These are phyloP conservation scores for Phytophthora aleatoria DNA, from an alignment of 352 stramenopile species.

Conservation along the genomic window DNA sequence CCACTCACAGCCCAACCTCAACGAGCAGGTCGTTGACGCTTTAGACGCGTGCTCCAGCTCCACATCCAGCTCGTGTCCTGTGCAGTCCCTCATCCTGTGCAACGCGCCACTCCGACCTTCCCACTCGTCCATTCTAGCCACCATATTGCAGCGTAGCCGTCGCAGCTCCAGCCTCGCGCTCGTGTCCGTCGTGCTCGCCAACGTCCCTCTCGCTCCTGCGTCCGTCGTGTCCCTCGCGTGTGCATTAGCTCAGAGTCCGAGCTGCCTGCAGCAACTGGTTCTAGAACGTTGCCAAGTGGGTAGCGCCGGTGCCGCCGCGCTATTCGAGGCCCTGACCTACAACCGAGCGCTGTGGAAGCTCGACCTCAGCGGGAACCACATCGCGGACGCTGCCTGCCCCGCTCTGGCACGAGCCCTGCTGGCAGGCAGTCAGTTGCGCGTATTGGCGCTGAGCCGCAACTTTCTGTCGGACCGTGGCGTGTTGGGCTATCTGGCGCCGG, in stretches of 20 bases:
- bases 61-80: conserved; percentile 24
- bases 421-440: conserved; percentile 30
- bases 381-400: conserved; percentile 56
- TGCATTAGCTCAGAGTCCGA: conserved; percentile 48
- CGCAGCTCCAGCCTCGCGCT: conserved; percentile 35
- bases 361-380: conserved; percentile 70
- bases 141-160: conserved; percentile 36
- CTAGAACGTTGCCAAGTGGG: conserved; percentile 67
- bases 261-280: conserved; percentile 71
- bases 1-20: conserved; percentile 27
- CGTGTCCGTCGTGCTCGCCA: conserved; percentile 67
- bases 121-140: conserved; percentile 39
- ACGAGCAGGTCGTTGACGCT: conserved; percentile 60
- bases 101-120: conserved; percentile 51
- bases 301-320: conserved; percentile 47
- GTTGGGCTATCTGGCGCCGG: conserved; percentile 49
- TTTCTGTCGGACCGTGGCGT: conserved; percentile 63
- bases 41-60: conserved; percentile 35
- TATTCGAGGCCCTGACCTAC: conserved; percentile 54
- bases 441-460: conserved; percentile 60
- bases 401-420: conserved; percentile 46
- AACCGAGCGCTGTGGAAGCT: conserved; percentile 72
- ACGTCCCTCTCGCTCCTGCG: conserved; percentile 41
- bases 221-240: conserved; percentile 54
- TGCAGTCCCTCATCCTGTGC: conserved; percentile 76